phyloP scores from a whole-genome alignment of 139 green algal species.

The Nannochloris sp. region DNA sequence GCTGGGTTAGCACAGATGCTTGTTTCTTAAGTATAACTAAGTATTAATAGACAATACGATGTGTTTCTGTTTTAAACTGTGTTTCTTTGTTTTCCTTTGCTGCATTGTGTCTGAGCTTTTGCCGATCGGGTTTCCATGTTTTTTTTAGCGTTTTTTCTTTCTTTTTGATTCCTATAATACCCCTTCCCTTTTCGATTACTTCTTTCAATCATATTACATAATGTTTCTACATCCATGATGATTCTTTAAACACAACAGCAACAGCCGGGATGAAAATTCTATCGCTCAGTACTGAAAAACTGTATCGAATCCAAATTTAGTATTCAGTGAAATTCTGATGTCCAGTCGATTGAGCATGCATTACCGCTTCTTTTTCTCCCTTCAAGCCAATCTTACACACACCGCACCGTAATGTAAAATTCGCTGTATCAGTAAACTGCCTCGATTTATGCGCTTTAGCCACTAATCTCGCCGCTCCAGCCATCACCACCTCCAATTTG shows the following conservation, averaged over 20 bases:
- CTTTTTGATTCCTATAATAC: neutral
- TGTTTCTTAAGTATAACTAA: neutral
- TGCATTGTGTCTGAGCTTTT: too few species aligned
- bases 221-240: neutral
- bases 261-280: too few species aligned
- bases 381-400: slow-evolving; percentile 69
- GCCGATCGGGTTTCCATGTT: too few species aligned
- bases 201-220: neutral
- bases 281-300: neutral
- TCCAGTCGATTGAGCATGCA: slow-evolving; percentile 79
- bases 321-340: slow-evolving; percentile 54
- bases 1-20: neutral
- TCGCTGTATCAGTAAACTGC: slow-evolving; percentile 72
- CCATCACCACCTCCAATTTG: slow-evolving; percentile 18
- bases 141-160: neutral
- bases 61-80: too few species aligned
- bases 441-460: slow-evolving; percentile 37
- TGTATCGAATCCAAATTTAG: slow-evolving; percentile 1
- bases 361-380: slow-evolving; percentile 80
- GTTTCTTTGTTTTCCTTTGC: too few species aligned
- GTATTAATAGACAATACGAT: too few species aligned
- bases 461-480: slow-evolving; percentile 44
- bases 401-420: slow-evolving; percentile 85
- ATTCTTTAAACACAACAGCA: neutral
- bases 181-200: neutral